These are phyloP conservation scores for Solanum corneliomulleri DNA, from an alignment of 257 asterid genomes.

Conservation along the genomic window DNA sequence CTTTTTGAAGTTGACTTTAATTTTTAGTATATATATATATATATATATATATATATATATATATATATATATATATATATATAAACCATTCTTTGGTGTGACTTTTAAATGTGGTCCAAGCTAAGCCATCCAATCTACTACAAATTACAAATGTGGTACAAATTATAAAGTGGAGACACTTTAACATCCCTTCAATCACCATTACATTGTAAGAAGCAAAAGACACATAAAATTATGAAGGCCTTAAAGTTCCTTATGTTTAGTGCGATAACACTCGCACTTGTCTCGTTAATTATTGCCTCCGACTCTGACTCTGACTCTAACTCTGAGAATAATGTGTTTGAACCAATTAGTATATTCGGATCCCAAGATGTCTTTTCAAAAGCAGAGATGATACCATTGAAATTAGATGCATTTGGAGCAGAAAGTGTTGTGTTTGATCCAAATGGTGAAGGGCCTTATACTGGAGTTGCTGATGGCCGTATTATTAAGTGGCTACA, in stretches of 20 bases:
- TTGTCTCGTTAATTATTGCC: slow-evolving; percentile 32
- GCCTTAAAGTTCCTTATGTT: slow-evolving; percentile 10
- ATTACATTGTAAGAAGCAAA: neutral
- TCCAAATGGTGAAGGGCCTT: slow-evolving; percentile 54
- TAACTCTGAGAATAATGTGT: slow-evolving; percentile 14
- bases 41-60: neutral
- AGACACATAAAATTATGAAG: slow-evolving; percentile 11
- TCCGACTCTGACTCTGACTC: slow-evolving; percentile 10
- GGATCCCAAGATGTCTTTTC: slow-evolving; percentile 32
- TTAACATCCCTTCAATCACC: neutral
- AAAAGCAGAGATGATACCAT: slow-evolving; percentile 27
- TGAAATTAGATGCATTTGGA: slow-evolving; percentile 38
- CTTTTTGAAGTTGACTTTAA: neutral
- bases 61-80: neutral
- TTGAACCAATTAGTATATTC: slow-evolving; percentile 24
- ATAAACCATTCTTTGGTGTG: neutral
- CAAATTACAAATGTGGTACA: neutral
- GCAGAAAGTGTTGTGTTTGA: slow-evolving; percentile 68
- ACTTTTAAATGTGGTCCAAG: neutral
- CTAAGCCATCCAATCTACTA: neutral
- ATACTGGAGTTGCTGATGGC: slow-evolving; percentile 75
- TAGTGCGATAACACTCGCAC: slow-evolving; percentile 18
- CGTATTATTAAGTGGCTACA: slow-evolving; percentile 44
- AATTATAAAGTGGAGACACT: neutral
- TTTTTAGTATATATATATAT: neutral